A percentile compares a stretch with the other conserved stretches of the same genome.
phyloP scores from a whole-genome alignment of 768 basidiomycete species.

The Tephrocybe sp. region DNA sequence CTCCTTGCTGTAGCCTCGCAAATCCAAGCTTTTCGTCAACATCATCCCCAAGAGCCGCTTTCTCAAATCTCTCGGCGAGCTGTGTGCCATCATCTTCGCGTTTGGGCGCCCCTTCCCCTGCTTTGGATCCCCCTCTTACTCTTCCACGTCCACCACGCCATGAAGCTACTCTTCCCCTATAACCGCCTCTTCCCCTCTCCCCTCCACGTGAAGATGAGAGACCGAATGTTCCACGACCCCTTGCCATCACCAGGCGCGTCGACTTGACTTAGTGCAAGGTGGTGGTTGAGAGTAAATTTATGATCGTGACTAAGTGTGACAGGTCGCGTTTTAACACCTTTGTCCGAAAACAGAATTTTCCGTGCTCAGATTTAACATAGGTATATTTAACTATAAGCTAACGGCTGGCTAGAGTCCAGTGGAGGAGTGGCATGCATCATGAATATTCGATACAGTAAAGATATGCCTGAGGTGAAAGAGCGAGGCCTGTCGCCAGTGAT shows the following conservation, averaged over 20 bases:
- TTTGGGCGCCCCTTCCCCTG: conserved; percentile 53
- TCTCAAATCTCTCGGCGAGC: conserved; percentile 84
- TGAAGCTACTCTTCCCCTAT: conserved; percentile 45
- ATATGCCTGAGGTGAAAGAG: too few species aligned
- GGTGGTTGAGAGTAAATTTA: background rate
- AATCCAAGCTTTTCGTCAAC: conserved; percentile 96
- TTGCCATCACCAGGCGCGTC: conserved; percentile 37
- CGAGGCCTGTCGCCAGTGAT: background rate
- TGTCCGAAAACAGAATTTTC: background rate
- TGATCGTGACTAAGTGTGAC: conserved; percentile 13
- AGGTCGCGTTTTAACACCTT: conserved; percentile 11
- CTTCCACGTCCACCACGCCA: conserved; percentile 60
- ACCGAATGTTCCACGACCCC: conserved; percentile 58
- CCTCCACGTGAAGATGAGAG: conserved; percentile 51
- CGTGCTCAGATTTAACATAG: too few species aligned
- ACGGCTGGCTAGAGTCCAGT: too few species aligned
- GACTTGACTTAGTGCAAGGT: conserved; percentile 1
- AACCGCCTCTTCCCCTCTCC: conserved; percentile 43
- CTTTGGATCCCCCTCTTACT: conserved; percentile 44
- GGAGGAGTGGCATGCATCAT: too few species aligned
- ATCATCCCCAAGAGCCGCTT: conserved; percentile 72
- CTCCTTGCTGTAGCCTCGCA: conserved; percentile 74
- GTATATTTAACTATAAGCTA: too few species aligned
- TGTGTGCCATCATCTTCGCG: conserved; percentile 91
- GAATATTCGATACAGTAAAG: too few species aligned